These are phyloP conservation scores for Vanrija pseudolonga DNA, from an alignment of 1,284 basidiomycete genomes.

Conservation along the genomic window DNA sequence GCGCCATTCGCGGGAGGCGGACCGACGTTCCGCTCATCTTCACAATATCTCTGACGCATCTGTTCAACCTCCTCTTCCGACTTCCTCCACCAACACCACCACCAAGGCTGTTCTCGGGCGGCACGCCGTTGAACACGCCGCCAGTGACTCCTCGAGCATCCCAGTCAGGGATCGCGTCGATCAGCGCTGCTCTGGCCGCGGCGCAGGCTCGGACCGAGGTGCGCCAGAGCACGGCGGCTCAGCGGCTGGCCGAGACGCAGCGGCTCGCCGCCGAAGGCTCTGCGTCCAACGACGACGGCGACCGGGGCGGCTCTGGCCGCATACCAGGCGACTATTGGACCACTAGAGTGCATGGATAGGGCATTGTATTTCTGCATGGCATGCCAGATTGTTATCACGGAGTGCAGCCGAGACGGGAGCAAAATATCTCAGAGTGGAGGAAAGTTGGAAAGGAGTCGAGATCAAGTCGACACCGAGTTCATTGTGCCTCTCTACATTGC, in stretches of 20 bases:
- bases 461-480: neutral
- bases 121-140: conserved; percentile 28
- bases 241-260: neutral
- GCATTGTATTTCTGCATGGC: conserved; percentile 4
- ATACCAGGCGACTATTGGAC: conserved; percentile 25
- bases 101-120: conserved; percentile 27
- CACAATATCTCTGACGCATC: conserved; percentile 27
- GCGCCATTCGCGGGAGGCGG: conserved; percentile 8
- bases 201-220: conserved; percentile 1
- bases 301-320: neutral
- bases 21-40: conserved; percentile 35
- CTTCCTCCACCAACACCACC: conserved; percentile 27
- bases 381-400: neutral
- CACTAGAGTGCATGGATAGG: conserved; percentile 10
- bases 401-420: neutral
- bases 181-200: conserved; percentile 1
- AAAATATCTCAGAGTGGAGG: neutral
- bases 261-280: neutral
- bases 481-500: too few species aligned
- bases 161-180: neutral
- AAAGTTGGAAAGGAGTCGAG: neutral
- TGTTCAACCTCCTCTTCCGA: conserved; percentile 27
- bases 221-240: neutral
- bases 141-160: conserved; percentile 6
- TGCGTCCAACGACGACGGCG: neutral